Percentiles rank a stretch among this genome's conserved stretches.
phyloP scores from a whole-genome alignment of 345 rosid genomes.

The Syzygium jambos region DNA sequence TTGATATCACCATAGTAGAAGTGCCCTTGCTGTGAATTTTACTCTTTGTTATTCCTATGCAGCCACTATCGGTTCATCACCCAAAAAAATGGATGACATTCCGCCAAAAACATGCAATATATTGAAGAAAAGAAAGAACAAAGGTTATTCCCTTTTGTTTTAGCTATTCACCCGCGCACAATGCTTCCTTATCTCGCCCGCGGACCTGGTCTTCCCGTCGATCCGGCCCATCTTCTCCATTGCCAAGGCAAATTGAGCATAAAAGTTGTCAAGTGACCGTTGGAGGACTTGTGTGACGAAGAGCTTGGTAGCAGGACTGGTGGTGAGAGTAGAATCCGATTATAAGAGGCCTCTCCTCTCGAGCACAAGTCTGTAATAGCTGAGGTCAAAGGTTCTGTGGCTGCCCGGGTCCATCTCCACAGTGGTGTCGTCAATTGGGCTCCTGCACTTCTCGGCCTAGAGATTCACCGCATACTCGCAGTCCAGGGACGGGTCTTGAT shows the following conservation, averaged over 20 bases:
- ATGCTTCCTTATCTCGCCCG: conserved; percentile 60
- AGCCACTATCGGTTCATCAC: not conserved
- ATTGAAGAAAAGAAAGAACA: not conserved
- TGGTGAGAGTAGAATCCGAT: conserved; percentile 67
- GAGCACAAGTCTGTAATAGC: conserved; percentile 43
- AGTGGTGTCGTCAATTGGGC: conserved; percentile 44
- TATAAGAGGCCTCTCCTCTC: conserved; percentile 70
- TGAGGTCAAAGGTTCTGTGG: conserved; percentile 54
- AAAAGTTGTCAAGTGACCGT: conserved; percentile 44
- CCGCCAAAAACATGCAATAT: not conserved
- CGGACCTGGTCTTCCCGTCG: conserved; percentile 57
- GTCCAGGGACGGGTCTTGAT: conserved; percentile 60
- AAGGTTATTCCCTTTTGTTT: not conserved
- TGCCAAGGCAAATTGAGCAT: conserved; percentile 45
- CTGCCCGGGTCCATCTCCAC: conserved; percentile 87
- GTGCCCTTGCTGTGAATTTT: too few species aligned
- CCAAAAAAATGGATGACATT: not conserved
- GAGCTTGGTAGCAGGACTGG: conserved; percentile 35
- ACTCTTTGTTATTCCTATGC: not conserved
- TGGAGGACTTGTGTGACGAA: conserved; percentile 32
- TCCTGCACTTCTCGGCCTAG: conserved; percentile 61
- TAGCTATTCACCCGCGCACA: conserved; percentile 52
- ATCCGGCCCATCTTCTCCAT: conserved; percentile 77
- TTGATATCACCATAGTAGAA: not conserved
- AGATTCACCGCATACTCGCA: conserved; percentile 58